phyloP scores from a whole-genome alignment of 1,284 basidiomycete genomes.

The Ganoderma leucocontextum region DNA sequence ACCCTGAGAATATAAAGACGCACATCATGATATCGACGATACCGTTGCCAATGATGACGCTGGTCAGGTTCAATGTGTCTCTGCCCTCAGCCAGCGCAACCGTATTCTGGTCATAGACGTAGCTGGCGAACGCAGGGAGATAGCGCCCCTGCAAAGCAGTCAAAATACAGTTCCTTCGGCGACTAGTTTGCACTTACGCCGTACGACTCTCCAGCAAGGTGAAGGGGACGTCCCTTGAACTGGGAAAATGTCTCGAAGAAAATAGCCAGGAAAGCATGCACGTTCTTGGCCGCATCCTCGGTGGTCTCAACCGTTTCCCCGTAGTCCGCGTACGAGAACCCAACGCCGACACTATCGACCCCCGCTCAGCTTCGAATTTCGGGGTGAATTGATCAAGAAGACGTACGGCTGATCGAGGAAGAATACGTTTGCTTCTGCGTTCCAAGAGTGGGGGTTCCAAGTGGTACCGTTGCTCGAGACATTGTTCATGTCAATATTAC shows the following conservation, averaged over 20 bases:
- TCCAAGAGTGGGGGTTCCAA: conserved; percentile 74
- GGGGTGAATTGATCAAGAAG: neutral
- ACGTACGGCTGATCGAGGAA: conserved; percentile 73
- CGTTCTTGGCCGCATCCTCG: conserved; percentile 76
- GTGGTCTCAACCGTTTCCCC: conserved; percentile 68
- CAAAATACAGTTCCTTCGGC: conserved; percentile 11
- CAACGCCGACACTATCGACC: conserved; percentile 61
- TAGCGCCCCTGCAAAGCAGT: conserved; percentile 66
- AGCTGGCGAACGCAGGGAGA: conserved; percentile 82
- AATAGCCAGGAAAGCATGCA: conserved; percentile 76
- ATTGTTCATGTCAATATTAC: conserved; percentile 61
- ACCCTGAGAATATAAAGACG: conserved; percentile 24
- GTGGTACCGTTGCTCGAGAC: conserved; percentile 57
- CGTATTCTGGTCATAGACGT: conserved; percentile 80
- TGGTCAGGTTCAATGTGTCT: conserved; percentile 72
- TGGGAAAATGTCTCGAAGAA: conserved; percentile 82
- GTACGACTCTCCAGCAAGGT: conserved; percentile 78
- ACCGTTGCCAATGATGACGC: conserved; percentile 69
- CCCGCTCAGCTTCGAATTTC: neutral
- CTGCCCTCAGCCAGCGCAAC: conserved; percentile 62
- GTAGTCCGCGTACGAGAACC: conserved; percentile 68
- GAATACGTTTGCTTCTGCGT: conserved; percentile 71
- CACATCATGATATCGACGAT: conserved; percentile 70
- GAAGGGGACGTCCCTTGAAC: conserved; percentile 68
- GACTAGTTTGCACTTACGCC: conserved; percentile 55